Evolutionary conservation across 2,329 filamentous ascomycete genomes (phyloP).

Genomic region (Talaromyces amestolkiae): DNA sequence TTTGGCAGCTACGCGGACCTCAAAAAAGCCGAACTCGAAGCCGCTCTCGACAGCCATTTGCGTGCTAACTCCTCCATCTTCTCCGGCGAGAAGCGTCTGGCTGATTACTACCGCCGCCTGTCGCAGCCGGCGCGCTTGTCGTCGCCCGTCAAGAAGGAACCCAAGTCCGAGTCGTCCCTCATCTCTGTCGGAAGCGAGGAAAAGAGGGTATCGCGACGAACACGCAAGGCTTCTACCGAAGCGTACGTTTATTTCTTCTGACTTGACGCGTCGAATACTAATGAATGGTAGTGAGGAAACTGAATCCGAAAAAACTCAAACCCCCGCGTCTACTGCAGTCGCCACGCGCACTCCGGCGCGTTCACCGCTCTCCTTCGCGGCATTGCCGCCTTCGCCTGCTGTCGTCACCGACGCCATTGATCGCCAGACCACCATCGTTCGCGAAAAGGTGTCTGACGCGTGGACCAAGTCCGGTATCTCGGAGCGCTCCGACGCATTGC

Average conservation of each 20-base stretch:
- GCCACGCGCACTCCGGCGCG: conserved; percentile 32
- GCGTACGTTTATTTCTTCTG: conserved; percentile 21
- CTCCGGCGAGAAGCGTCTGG: conserved; percentile 62
- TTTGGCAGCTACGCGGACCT: conserved; percentile 61
- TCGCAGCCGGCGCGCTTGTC: conserved; percentile 34
- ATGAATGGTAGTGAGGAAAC: conserved; percentile 24
- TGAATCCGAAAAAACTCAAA: conserved; percentile 41
- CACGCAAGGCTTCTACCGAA: conserved; percentile 44
- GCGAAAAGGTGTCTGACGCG: conserved; percentile 33
- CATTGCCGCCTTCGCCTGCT: conserved; percentile 76
- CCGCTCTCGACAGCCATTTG: conserved; percentile 70
- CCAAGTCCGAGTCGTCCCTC: conserved; percentile 36
- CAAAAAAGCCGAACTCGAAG: conserved; percentile 77
- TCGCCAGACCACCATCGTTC: conserved; percentile 50
- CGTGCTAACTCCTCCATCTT: conserved; percentile 66
- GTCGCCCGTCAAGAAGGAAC: conserved; percentile 53
- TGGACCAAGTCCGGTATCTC: conserved; percentile 38
- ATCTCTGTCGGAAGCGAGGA: conserved; percentile 30
- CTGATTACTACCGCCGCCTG: conserved; percentile 68
- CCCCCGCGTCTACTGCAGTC: conserved; percentile 51
- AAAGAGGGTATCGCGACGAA: conserved; percentile 35
- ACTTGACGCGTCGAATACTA: conserved; percentile 19
- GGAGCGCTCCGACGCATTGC: conserved; percentile 59
- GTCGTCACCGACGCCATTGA: conserved; percentile 75
- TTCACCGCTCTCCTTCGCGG: conserved; percentile 52